phyloP scores from a whole-genome alignment of 441 rosid genomes.

The Aleurites moluccanus region DNA sequence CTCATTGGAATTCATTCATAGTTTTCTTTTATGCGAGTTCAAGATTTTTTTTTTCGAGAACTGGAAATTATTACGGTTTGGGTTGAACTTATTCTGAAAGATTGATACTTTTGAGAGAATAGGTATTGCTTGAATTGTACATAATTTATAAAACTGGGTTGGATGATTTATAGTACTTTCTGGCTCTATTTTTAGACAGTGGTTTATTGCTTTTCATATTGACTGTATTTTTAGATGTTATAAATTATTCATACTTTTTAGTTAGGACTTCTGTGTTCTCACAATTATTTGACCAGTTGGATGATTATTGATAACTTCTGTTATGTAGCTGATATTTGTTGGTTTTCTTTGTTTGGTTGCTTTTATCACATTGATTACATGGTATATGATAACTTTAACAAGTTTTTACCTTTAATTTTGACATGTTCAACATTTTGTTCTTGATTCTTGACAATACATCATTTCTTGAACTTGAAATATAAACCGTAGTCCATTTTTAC shows the following conservation, averaged over 20 bases:
- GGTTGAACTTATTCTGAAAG: neutral
- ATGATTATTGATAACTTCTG: neutral
- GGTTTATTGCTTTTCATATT: neutral
- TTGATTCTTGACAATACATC: neutral
- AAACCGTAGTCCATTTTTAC: neutral
- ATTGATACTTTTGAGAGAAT: constrained; percentile 1
- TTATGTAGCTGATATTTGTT: neutral
- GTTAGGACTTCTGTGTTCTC: neutral
- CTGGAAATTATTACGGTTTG: neutral
- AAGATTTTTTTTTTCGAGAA: neutral
- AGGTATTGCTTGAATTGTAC: neutral
- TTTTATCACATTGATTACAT: neutral
- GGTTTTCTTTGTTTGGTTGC: neutral
- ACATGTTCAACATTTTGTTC: neutral
- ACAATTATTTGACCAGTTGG: neutral
- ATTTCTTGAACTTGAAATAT: neutral
- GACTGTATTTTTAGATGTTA: neutral
- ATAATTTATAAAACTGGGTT: neutral
- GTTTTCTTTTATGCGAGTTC: neutral
- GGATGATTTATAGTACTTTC: neutral
- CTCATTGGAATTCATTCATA: neutral
- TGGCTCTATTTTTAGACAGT: neutral
- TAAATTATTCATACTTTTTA: neutral
- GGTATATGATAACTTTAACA: neutral
- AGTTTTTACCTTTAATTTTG: neutral